Base-by-base conservation (phyloP, 2,329 filamentous ascomycete species). In the Calonectria pseudoturangicola region DNA sequence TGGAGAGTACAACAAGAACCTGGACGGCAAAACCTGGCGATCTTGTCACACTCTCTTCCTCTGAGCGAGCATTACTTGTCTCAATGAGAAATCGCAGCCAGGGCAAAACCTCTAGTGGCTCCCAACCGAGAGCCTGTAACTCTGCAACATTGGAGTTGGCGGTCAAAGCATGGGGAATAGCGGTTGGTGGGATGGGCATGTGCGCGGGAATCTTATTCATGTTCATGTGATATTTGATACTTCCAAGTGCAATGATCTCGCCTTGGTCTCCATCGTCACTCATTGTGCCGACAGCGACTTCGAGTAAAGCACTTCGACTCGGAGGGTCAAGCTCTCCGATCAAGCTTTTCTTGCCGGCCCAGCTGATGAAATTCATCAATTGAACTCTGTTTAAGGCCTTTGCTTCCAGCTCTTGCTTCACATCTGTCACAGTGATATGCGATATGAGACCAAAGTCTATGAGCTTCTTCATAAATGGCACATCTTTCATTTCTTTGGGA, bases 11-110 rank as follows among this genome's bases (percentile, higher is more conserved):
- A 2, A 91, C 91, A 39, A 99, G 88, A 12, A 98, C 89, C 75
- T 94, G 92, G 0, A 91, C 88, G 9, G 96, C 92, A 81, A 98
- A 97, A 21, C 91, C 89, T 27, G 94, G 84, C 0, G 92, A 93
- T 67, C 88, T 89, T 0, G 93, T 94, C 9, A 98, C 86, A 81
- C 94, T 93, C 77, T 95, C 90, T 2, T 92, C 89, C 5, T 91
- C 86, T 4, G 89, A 81, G 45, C 89, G 89, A 68, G 89, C 89
- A 6, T 90, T 88, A 12, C 90, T 87, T 16, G 92, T 92, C 70
- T 92, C 90, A n/a, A 97, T 85, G 43, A 99, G 87, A 84, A 93
- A 98, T 27, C 91, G 88, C 28, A 98, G 84, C 97, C 97, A 99
- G 28, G 94, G 92, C 3, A 96, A 91, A 76, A 98, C 90, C 43